Conservation (phyloP, 1,284 basidiomycete genomes). For the Xerocomus nothofagi region DNA sequence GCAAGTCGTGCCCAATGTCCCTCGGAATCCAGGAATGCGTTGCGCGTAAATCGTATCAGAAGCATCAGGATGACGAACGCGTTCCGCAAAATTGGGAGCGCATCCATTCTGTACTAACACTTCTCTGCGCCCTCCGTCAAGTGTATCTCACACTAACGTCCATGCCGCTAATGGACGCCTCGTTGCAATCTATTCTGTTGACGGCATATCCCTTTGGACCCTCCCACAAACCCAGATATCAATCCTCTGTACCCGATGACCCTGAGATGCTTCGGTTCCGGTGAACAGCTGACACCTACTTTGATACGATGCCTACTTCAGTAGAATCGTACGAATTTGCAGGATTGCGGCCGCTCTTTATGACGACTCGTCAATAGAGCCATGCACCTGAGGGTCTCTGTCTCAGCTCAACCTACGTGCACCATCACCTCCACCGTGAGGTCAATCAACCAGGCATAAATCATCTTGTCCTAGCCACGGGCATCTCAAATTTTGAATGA, state of each 20-base stretch:
- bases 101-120: constrained; percentile 32
- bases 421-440: neutral
- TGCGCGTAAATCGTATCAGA: constrained; percentile 27
- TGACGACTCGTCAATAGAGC: neutral
- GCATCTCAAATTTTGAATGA: neutral
- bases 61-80: constrained; percentile 18
- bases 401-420: neutral
- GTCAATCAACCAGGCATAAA: neutral
- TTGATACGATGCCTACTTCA: neutral
- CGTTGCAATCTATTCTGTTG: constrained; percentile 6
- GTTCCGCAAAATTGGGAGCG: constrained; percentile 17
- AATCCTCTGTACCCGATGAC: constrained; percentile 2
- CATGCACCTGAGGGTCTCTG: neutral
- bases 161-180: constrained; percentile 12
- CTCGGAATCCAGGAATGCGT: constrained; percentile 16
- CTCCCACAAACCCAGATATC: constrained; percentile 7
- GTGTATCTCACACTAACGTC: constrained; percentile 9
- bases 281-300: neutral
- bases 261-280: neutral
- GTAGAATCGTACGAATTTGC: neutral
- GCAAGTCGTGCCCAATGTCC: constrained; percentile 1
- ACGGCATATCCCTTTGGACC: constrained; percentile 8
- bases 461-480: neutral
- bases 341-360: neutral
- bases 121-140: constrained; percentile 29